These are phyloP conservation scores for Colletotrichum costaricense DNA, from an alignment of 2,329 filamentous ascomycete genomes.

Conservation along the genomic window DNA sequence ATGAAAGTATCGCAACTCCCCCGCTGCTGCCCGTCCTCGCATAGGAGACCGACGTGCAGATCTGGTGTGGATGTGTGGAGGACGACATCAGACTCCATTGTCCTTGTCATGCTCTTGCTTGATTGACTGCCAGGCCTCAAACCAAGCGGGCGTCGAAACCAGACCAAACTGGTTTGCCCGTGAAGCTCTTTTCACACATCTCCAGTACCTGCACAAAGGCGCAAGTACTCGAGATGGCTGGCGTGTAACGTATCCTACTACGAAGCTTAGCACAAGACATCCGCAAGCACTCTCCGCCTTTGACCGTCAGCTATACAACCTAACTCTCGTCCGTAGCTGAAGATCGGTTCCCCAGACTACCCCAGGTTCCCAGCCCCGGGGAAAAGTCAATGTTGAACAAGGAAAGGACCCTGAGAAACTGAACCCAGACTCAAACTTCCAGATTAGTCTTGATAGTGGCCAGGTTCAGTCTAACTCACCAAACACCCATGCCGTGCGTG, in stretches of 20 bases:
- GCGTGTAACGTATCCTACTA: not conserved
- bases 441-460: not conserved
- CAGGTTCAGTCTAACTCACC: not conserved
- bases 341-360: not conserved
- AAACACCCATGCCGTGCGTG: not conserved
- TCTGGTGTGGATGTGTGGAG: constrained; percentile 6
- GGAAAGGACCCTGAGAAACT: constrained; percentile 10
- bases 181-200: not conserved
- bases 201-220: not conserved
- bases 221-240: constrained; percentile 7
- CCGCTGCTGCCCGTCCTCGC: not conserved
- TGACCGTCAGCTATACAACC: not conserved
- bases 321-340: not conserved
- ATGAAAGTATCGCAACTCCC: not conserved
- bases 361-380: not conserved
- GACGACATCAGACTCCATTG: not conserved
- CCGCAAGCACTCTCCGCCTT: constrained; percentile 4
- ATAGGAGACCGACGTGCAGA: constrained; percentile 10
- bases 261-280: not conserved
- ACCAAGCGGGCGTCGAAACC: not conserved
- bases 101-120: not conserved
- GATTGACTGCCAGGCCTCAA: not conserved
- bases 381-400: not conserved
- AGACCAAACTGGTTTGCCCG: not conserved
- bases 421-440: not conserved